Evolutionary conservation across 305 asterid genomes (phyloP).

Genomic region (Vinca major): DNA sequence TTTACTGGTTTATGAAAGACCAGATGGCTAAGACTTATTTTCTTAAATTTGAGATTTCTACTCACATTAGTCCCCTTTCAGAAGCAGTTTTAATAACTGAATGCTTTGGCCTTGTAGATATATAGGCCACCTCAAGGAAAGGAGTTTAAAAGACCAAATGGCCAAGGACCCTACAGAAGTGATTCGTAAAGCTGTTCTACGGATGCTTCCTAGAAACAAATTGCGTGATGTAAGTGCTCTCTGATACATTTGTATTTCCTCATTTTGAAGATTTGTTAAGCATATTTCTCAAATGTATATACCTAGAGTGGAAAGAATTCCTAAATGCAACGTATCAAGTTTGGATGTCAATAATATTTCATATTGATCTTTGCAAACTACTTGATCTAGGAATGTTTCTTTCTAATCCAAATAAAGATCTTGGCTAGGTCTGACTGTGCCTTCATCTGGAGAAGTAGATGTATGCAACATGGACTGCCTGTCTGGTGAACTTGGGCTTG

Average conservation of each 20-base stretch:
- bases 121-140: slow-evolving; percentile 83
- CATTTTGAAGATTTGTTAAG: not conserved
- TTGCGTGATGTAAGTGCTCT: slow-evolving; percentile 69
- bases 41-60: slow-evolving; percentile 3
- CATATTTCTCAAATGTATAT: not conserved
- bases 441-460: not conserved
- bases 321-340: not conserved
- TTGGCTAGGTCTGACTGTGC: not conserved
- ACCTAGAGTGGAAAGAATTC: not conserved
- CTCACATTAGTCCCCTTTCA: not conserved
- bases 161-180: slow-evolving; percentile 94
- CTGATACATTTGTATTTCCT: slow-evolving; percentile 10
- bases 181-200: slow-evolving; percentile 84
- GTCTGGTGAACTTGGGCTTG: not conserved
- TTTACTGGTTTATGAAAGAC: slow-evolving; percentile 1
- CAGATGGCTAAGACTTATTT: not conserved
- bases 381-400: not conserved
- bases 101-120: slow-evolving; percentile 33
- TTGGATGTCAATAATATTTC: not conserved
- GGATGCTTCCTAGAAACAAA: slow-evolving; percentile 97
- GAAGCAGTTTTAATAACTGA: not conserved
- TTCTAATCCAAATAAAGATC: not conserved
- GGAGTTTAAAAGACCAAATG: slow-evolving; percentile 95
- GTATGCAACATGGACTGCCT: not conserved
- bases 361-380: not conserved